Base-by-base conservation (phyloP, 441 rosid species). In the Pelargonium fulgidum region DNA sequence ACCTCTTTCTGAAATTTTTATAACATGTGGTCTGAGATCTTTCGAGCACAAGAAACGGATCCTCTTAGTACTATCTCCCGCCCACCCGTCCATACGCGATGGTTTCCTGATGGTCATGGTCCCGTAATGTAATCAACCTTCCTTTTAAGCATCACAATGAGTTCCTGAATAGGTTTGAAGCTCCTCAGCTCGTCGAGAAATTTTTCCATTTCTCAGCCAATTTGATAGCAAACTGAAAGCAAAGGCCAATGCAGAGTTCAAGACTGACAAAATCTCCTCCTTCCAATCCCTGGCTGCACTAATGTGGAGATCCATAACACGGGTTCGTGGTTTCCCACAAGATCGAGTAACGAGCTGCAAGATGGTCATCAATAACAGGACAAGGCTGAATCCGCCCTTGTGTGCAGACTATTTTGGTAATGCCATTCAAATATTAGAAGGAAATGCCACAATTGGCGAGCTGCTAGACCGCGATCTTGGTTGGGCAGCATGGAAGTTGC, bases 1-100 rank as follows among this genome's bases (percentile, higher is more conserved):
- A 45, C 80, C 13, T 81, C 96, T 6, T 87, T 69, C 29, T 90
- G 90, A 92, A 78, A 87, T 64, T 90, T 92, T 81, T 76, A 88
- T 65, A 88, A 68, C 5, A 56, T 86, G 0, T 85, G 77, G 82
- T 90, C 98, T 0, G 84, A 90, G 69, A 86, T 83, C 44, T 88
- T 83, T 72, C 88, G 71, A 76, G 75, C 81, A 10, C 68, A 70
- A 12, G 78, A 62, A 8, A 56, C 50, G 14, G 50, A 62, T 2
- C 4, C 6, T 8, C 7, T 59, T n/a, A n/a, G n/a, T n/a, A n/a
- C n/a, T 20, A 81, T 84, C 39, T 81, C 85, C 10, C 84, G 74
- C 4, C 84, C 84, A 17, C 96, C 96, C 0, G 70, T 78, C 7
- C 56, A 76, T 3, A 62, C 70, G 17, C 82, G 86, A 1, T 88